Base-by-base conservation (phyloP, 345 rosid genomes). In the Balakata baccata region DNA sequence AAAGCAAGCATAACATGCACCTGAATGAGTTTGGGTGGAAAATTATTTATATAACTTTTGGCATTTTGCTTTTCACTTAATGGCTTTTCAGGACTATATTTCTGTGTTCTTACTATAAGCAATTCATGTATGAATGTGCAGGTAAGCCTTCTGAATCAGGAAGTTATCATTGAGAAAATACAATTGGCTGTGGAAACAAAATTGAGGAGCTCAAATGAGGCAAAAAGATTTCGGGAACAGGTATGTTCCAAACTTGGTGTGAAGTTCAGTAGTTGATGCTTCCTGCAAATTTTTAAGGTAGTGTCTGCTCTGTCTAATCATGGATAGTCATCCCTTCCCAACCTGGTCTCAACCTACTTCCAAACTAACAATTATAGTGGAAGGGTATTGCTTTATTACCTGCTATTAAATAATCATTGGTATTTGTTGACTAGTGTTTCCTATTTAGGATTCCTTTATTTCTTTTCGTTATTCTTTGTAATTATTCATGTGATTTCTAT, bases 81-180 rank as follows among this genome's bases (percentile, higher is more conserved):
- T 2, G 2, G 1, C 34, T 47, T 51, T 25, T 11, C 23, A 7
- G 23, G 18, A 47, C 39, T 47, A 29, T 16, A 50, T 29, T 61
- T 20, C 29, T 20, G n/a, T 75, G 43, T 58, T 67, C 53, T 64
- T 34, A 62, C 3, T 10, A 23, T 59, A 75, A 41, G 34, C 29
- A 49, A 64, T 64, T 34, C 6, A 0, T 62, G 41, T 38, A 61
- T 38, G 51, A 57, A 56, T 56, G 57, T 87, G 85, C 88, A 94
- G 98, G 97, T 94, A 57, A 92, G 97, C 86, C 97, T 94, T 76
- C 76, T 94, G 78, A 94, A 91, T 80, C 99, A 92, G 85, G 99
- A 92, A 83, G 76, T 80, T 70, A 88, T 94, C 41, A 79, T 92
- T 67, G 97, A 86, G 81, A 85, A 84, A 87, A 89, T 94, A 85